Conservation (phyloP, 106 monocot genomes). For the Dactylorhiza incarnata region DNA sequence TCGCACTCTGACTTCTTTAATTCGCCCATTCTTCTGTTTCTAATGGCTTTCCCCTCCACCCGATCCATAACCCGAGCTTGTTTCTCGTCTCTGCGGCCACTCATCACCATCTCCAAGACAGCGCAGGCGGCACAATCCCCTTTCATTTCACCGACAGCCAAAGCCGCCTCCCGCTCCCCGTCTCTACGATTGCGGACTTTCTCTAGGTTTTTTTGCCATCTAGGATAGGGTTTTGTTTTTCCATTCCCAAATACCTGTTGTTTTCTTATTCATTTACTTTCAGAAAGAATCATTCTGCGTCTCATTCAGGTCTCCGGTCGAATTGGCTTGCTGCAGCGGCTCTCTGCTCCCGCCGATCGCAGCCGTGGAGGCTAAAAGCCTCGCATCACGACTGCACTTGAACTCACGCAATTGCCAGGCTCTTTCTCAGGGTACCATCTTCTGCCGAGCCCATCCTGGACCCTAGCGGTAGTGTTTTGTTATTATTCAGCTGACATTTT, state of each 20-base stretch:
- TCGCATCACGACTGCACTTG: conserved; percentile 15
- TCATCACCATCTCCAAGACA: not conserved
- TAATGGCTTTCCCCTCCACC: conserved; percentile 5
- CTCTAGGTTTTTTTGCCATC: conserved; percentile 1
- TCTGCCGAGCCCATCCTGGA: conserved; percentile 9
- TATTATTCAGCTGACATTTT: not conserved
- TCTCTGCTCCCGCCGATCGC: conserved; percentile 1
- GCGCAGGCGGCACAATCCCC: not conserved
- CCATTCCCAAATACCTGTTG: not conserved
- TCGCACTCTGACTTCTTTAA: no score
- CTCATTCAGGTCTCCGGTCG: conserved; percentile 12
- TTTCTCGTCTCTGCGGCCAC: conserved; percentile 3
- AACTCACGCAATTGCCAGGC: conserved; percentile 7
- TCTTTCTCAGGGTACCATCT: conserved; percentile 19
- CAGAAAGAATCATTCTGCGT: not conserved
- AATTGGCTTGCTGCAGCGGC: conserved; percentile 10
- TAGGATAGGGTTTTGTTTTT: not conserved
- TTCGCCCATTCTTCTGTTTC: not conserved
- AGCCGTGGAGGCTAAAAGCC: not conserved
- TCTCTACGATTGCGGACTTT: not conserved
- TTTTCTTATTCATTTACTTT: not conserved
- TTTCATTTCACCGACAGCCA: not conserved
- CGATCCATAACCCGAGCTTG: conserved; percentile 12
- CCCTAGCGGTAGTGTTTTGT: conserved; percentile 7
- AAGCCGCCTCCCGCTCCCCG: not conserved